Evolutionary conservation across 2,329 filamentous ascomycete genomes (phyloP).

Genomic region (Cladophialophora carrionii): DNA sequence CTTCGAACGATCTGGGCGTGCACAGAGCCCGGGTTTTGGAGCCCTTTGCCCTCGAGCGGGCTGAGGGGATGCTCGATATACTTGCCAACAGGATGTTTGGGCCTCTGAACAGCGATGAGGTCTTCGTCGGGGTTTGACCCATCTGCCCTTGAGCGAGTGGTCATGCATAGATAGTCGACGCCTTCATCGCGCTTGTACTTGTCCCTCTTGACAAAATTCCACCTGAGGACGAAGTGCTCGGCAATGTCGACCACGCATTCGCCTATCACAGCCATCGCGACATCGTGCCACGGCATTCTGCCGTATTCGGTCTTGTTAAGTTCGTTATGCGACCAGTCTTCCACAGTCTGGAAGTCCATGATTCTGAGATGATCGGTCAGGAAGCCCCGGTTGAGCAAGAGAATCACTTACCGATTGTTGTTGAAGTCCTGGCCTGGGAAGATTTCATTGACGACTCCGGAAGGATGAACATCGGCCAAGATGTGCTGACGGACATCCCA

Average conservation of each 20-base stretch:
- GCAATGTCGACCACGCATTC: conserved; percentile 92
- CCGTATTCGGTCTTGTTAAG: conserved; percentile 88
- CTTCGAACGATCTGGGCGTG: conserved; percentile 86
- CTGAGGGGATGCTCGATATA: conserved; percentile 80
- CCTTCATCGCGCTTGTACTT: conserved; percentile 89
- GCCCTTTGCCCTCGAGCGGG: conserved; percentile 67
- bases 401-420: conserved; percentile 67
- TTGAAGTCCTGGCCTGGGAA: conserved; percentile 98
- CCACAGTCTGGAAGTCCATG: conserved; percentile 89
- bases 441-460: conserved; percentile 77
- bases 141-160: conserved; percentile 69
- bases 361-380: conserved; percentile 55
- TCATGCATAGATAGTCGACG: conserved; percentile 83
- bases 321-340: conserved; percentile 92
- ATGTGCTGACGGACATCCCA: conserved; percentile 89
- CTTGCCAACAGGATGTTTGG: conserved; percentile 83
- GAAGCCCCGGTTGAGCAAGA: background rate
- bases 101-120: conserved; percentile 82
- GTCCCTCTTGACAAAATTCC: conserved; percentile 97
- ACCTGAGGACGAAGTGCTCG: conserved; percentile 89
- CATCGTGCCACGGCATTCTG: conserved; percentile 98
- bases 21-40: conserved; percentile 70
- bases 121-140: conserved; percentile 66
- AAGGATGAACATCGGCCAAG: conserved; percentile 83
- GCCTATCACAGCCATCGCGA: conserved; percentile 87